phyloP scores from a whole-genome alignment of 2,329 filamentous ascomycete species.

The Escovopsis sp. region DNA sequence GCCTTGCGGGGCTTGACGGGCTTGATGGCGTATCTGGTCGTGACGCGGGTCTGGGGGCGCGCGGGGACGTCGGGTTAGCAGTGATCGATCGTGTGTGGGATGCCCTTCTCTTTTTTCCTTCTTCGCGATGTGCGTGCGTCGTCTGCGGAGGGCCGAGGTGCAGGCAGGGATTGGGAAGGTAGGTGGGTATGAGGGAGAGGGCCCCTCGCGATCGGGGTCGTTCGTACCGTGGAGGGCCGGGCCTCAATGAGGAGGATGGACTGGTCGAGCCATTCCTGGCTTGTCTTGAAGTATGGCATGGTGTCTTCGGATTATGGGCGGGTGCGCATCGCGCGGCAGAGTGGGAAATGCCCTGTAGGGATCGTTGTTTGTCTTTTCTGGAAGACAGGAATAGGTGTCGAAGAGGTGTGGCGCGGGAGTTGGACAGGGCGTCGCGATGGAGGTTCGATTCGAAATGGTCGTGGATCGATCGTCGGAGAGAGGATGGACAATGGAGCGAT shows the following conservation, averaged over 20 bases:
- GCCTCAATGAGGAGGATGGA: constrained; percentile 76
- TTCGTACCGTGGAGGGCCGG: constrained; percentile 62
- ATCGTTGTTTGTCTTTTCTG: too few species aligned
- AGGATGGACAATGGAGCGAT: neutral
- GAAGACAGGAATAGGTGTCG: too few species aligned
- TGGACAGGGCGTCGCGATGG: too few species aligned
- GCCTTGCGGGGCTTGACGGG: constrained; percentile 19
- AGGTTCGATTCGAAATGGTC: too few species aligned
- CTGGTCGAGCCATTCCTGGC: constrained; percentile 84
- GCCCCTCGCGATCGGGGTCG: too few species aligned
- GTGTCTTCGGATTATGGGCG: neutral
- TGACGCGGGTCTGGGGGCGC: constrained; percentile 60
- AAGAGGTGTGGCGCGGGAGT: too few species aligned
- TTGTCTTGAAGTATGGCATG: constrained; percentile 74
- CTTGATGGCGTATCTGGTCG: constrained; percentile 75
- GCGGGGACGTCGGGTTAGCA: neutral
- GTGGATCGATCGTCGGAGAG: too few species aligned
- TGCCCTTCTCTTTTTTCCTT: neutral
- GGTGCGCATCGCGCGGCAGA: neutral
- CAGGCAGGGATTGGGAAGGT: too few species aligned
- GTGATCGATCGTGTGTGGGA: neutral
- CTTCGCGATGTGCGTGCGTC: too few species aligned
- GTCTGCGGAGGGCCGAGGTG: too few species aligned
- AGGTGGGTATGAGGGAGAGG: too few species aligned
- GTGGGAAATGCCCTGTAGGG: too few species aligned